Base-by-base conservation (phyloP, 805 yeast species). In the Saccharomyces kudriavzevii region DNA sequence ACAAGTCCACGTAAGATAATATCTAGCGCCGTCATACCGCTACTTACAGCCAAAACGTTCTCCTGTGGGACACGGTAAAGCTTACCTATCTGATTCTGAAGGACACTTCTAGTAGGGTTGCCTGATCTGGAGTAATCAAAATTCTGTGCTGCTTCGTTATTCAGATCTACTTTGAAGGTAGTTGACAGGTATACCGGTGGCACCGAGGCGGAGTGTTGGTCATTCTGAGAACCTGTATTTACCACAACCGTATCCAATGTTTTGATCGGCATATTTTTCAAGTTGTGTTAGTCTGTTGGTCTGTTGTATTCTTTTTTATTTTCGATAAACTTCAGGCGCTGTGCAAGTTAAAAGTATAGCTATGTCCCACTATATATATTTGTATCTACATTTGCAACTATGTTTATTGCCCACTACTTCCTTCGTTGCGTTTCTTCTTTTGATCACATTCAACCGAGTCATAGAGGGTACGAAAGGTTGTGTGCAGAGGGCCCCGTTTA, bases 21-120 rank as follows among this genome's bases (percentile, higher is more conserved):
- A 66, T 92, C 97, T 57, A 89, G 74, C 53, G 96, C 90, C 2
- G 95, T 85, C 98, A 91, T 91, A 26, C 98, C 98, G 49, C 90
- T 82, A 49, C 90, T 82, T 10, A 90, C 96, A 4, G 95, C 96
- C 62, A 79, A 85, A 0, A 89, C 83, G 49, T 84, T 78, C 28
- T 78, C 71, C n/a, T 95, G 91, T 61, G 79, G 80, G 85, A 89
- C 89, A 20, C 54, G 59, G 49, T 63, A 63, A 60, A 91, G 78
- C 58, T 82, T 81, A 40, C 88, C 85, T 62, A 91, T 66, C 62
- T 91, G 95, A 48, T 79, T 75, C 69, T 91, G 96, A 55, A 90
- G 71, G 45, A 81, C 80, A 0, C 92, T 81, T 69, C 98, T 78
- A 1, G 97, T 89, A 25, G 98, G 98, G 71, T 91, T 91, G 3